Conservation (phyloP, 345 rosid genomes). For the Citrus sinensis region DVS_A1.0 CM039168.1:29884501-29885000, state of each 20-base stretch:
- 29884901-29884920: background rate
- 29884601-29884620: no score
- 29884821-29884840: constrained; percentile 84
- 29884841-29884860: constrained; percentile 32
- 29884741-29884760: background rate
- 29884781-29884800: constrained; percentile 86
- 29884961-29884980: constrained; percentile 50
- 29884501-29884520: constrained; percentile 98
- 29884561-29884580: no score
- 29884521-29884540: constrained; percentile 87
- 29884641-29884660: constrained; percentile 78
- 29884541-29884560: background rate
- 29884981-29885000: constrained; percentile 50
- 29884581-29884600: no score
- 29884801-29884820: constrained; percentile 79
- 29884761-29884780: constrained; percentile 53
- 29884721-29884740: no score
- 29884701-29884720: background rate
- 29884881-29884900: background rate
- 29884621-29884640: background rate
- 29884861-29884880: background rate
- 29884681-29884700: constrained; percentile 22
- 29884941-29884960: constrained; percentile 35
- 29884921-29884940: constrained; percentile 33
- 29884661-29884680: constrained; percentile 86